phyloP scores from a whole-genome alignment of 1,139 yeast species.

The Candida frijolesensis region DNA sequence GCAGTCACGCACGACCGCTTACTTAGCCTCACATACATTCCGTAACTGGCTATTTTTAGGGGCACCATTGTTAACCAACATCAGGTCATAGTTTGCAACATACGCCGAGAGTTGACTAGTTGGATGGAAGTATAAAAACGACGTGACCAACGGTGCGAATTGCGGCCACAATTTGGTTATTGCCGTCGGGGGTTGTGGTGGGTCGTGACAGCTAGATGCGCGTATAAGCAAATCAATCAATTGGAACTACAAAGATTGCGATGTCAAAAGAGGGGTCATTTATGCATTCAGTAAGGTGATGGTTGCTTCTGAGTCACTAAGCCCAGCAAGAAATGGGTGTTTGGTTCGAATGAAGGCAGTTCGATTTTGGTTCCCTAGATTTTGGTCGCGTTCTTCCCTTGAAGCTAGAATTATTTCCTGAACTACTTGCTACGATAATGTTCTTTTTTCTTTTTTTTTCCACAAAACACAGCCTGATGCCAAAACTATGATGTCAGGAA shows the following conservation, averaged over 20 bases:
- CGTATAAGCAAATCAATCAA: not conserved
- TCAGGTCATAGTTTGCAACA: not conserved
- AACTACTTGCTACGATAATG: no score
- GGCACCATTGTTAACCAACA: not conserved
- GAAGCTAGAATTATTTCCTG: no score
- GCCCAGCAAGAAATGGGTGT: not conserved
- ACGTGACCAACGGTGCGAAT: no score
- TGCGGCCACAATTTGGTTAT: no score
- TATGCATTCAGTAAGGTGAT: no score
- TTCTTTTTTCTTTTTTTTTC: no score
- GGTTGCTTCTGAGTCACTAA: not conserved
- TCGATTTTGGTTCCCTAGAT: no score
- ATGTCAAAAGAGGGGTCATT: not conserved
- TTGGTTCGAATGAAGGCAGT: not conserved
- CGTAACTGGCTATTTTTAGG: not conserved
- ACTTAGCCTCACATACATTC: slow-evolving; percentile 2
- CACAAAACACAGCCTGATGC: no score
- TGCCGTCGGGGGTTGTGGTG: no score
- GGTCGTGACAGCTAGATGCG: not conserved
- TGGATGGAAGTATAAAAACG: not conserved
- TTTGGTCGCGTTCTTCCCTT: no score
- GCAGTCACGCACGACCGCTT: not conserved
- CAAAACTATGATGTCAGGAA: no score
- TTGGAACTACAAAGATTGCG: not conserved
- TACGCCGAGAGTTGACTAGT: not conserved